Conservation (phyloP, 2,329 filamentous ascomycete species). For the Fusarium foetens region DNA sequence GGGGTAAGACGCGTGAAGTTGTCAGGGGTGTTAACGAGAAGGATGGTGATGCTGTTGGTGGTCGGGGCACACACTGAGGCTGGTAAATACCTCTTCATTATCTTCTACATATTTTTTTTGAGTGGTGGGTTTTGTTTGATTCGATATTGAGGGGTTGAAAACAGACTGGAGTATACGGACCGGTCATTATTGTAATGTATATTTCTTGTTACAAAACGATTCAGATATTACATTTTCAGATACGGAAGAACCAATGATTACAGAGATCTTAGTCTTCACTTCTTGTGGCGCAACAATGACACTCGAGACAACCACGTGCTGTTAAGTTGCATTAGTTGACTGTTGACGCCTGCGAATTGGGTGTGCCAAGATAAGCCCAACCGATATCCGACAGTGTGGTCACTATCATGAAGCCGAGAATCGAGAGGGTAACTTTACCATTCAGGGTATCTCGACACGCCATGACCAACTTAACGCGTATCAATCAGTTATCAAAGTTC, state of each 20-base stretch:
- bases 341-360: neutral
- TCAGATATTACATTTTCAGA: neutral
- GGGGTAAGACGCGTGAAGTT: slow-evolving; percentile 58
- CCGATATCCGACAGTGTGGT: neutral
- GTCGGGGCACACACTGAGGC: slow-evolving; percentile 40
- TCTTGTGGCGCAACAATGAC: neutral
- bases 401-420: neutral
- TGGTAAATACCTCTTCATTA: neutral
- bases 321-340: neutral
- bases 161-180: slow-evolving; percentile 11
- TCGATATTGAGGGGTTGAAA: neutral
- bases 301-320: neutral
- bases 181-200: slow-evolving; percentile 20
- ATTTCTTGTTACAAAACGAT: neutral
- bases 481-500: neutral
- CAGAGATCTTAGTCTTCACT: neutral
- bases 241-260: neutral
- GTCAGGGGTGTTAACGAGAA: slow-evolving; percentile 44
- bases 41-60: slow-evolving; percentile 39
- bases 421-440: neutral
- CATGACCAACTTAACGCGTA: neutral
- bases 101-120: neutral
- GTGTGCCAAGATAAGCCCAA: neutral
- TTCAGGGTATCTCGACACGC: slow-evolving; percentile 1
- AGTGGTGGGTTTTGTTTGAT: neutral